These are phyloP conservation scores for Rhizophagus sp. DNA, from an alignment of 192 early-diverging fungal species.

Conservation along the genomic window DNA sequence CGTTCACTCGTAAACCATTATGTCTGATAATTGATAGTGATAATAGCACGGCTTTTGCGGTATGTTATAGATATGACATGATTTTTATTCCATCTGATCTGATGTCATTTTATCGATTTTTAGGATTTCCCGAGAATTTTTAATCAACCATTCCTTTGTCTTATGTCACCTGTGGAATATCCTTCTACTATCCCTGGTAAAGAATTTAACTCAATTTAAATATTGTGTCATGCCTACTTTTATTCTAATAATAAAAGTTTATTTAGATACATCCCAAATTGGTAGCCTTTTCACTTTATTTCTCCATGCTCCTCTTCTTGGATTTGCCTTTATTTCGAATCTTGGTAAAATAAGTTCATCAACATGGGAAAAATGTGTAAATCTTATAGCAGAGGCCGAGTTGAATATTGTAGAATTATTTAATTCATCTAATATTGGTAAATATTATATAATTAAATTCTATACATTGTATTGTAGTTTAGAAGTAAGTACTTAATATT, in stretches of 20 bases:
- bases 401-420: constrained; percentile 57
- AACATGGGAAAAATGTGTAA: constrained; percentile 70
- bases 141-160: constrained; percentile 79
- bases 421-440: constrained; percentile 39
- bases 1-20: constrained; percentile 93
- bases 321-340: constrained; percentile 81
- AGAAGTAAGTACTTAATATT: neutral
- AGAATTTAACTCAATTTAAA: neutral
- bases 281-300: constrained; percentile 96
- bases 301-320: constrained; percentile 87
- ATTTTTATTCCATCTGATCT: constrained; percentile 11
- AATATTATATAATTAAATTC: neutral
- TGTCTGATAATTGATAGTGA: constrained; percentile 94
- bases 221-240: neutral
- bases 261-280: constrained; percentile 57
- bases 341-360: constrained; percentile 59
- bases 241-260: neutral
- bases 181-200: constrained; percentile 79
- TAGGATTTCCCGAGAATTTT: constrained; percentile 85
- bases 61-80: constrained; percentile 31
- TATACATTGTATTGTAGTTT: neutral
- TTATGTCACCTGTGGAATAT: constrained; percentile 90
- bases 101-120: constrained; percentile 3
- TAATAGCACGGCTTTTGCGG: constrained; percentile 83
- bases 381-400: constrained; percentile 53